These are phyloP conservation scores for Pisolithus tinctorius DNA, from an alignment of 768 basidiomycete genomes.

Conservation along the genomic window DNA sequence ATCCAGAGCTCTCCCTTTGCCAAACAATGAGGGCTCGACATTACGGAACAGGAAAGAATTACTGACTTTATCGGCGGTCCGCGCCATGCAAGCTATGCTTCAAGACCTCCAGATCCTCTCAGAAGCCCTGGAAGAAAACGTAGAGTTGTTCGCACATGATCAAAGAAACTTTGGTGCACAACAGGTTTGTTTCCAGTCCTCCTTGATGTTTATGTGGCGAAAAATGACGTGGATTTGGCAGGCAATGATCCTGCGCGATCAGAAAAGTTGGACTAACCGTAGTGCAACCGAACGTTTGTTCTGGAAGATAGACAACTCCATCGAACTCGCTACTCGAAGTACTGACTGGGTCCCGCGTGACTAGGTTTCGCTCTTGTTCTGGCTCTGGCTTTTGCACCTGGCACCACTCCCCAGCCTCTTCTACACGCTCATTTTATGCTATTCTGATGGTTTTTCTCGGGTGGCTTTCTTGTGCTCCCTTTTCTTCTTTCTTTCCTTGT, in stretches of 20 bases:
- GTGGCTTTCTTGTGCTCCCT: constrained; percentile 2
- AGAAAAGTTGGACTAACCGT: constrained; percentile 91
- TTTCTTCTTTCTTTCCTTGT: not conserved
- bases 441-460: constrained; percentile 6
- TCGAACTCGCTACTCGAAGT: constrained; percentile 79
- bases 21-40: constrained; percentile 39
- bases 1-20: constrained; percentile 62
- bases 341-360: constrained; percentile 80
- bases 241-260: constrained; percentile 95
- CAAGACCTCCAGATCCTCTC: constrained; percentile 82
- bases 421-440: not conserved
- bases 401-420: not conserved
- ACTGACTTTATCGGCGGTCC: constrained; percentile 62
- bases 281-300: constrained; percentile 89
- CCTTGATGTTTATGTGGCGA: not conserved
- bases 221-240: constrained; percentile 24
- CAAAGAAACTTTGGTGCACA: constrained; percentile 96
- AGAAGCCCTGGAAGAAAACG: constrained; percentile 87
- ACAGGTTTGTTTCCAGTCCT: constrained; percentile 51
- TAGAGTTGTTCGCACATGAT: constrained; percentile 88
- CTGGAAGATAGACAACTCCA: constrained; percentile 87
- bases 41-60: constrained; percentile 74
- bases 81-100: constrained; percentile 78
- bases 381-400: not conserved
- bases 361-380: not conserved